These are phyloP conservation scores for Avena eriantha DNA, from an alignment of 176 grass and related monocot genomes.

Conservation along the genomic window DNA sequence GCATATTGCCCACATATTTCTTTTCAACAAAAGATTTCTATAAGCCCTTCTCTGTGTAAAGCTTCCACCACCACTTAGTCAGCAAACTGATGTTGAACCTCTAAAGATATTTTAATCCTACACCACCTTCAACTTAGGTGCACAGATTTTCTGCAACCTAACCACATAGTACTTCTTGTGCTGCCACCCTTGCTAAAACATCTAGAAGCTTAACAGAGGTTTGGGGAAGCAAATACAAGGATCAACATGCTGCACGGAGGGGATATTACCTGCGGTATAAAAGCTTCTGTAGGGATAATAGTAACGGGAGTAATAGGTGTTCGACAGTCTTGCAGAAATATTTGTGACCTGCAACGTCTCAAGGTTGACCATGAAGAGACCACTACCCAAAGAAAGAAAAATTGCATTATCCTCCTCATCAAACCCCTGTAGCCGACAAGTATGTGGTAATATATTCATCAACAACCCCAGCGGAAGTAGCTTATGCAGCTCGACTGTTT, in stretches of 20 bases:
- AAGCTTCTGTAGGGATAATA: background rate
- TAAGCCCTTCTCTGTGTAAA: background rate
- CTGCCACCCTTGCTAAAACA: background rate
- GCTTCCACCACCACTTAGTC: background rate
- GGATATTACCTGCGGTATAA: background rate
- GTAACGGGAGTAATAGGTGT: background rate
- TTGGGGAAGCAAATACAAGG: background rate
- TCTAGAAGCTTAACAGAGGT: background rate
- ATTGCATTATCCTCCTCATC: background rate
- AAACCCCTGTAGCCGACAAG: background rate
- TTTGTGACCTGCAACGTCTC: background rate
- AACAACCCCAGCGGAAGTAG: background rate
- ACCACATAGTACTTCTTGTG: background rate
- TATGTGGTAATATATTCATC: background rate
- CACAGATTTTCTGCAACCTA: background rate
- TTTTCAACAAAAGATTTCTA: background rate
- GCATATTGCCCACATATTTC: background rate
- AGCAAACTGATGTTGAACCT: background rate
- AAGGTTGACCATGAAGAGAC: background rate
- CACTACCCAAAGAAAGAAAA: background rate
- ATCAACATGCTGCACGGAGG: background rate
- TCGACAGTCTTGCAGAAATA: background rate
- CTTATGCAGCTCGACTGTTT: background rate
- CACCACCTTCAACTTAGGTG: background rate
- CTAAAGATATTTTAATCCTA: background rate